Base-by-base conservation (phyloP, 305 asterid species). In the Coffea humblotiana region DNA sequence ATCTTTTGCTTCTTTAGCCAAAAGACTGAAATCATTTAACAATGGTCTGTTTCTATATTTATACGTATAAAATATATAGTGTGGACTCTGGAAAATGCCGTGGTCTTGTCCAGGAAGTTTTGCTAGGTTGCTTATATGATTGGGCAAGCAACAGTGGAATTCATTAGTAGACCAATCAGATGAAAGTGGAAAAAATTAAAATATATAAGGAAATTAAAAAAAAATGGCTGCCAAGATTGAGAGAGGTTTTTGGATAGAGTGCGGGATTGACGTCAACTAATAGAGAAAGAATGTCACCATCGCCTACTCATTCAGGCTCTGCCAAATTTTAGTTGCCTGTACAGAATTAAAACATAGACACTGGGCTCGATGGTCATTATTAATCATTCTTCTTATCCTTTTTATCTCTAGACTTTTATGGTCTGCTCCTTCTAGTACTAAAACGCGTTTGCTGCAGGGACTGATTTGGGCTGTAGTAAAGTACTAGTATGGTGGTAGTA, bases 1-100 rank as follows among this genome's bases (percentile, higher is more conserved):
- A 27, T 73, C 77, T 77, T 54, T 80, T 82, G 73, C 71, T 71
- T 75, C 52, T 56, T 47, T 19, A 56, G 74, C 70, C 56, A 16
- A 65, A 65, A 1, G 37, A n/a, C 12, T 10, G 77, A 48, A 12
- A 54, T 27, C 6, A 37, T 14, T 12, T 14, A 23, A 8, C 29
- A 1, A 23, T 43, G 45, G 3, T 21, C 10, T 16, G 54, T 71
- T 71, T 71, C 32, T 8, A 21, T 70, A 23, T 58, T 29, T 37
- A 72, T 21, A 49, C 37, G 27, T 6, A 29, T 4, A 3, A 40
- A 40, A 51, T 52, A 14, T 32, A 14, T 21, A 74, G 66, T 72
- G 64, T 29, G 27, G 66, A 77, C 49, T 13, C 35, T 52, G 1
- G 10, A 78, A 77, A 29, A 47, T 16, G 69, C 15, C 15, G 76